phyloP scores from a whole-genome alignment of 331 rosid species.

The Rhamnella rubrinervis region DNA sequence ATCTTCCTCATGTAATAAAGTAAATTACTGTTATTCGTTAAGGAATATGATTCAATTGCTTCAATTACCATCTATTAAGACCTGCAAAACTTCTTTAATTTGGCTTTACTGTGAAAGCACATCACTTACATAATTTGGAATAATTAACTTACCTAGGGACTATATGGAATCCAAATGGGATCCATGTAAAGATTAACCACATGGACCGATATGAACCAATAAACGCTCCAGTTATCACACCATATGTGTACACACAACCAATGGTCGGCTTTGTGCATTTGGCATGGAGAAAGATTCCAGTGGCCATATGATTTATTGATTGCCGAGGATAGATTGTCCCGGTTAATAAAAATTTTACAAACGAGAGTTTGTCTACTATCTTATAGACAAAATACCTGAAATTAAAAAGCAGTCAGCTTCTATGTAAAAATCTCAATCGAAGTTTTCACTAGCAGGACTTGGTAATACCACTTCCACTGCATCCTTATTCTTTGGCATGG shows the following conservation, averaged over 20 bases:
- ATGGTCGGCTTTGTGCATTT: background rate
- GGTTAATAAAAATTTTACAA: too few species aligned
- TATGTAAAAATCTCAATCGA: too few species aligned
- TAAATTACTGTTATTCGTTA: background rate
- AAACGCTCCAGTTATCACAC: background rate
- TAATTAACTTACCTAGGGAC: background rate
- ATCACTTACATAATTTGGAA: background rate
- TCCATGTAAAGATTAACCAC: background rate
- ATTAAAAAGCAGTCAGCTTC: too few species aligned
- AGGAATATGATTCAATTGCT: background rate
- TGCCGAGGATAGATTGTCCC: background rate
- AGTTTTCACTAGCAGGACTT: too few species aligned
- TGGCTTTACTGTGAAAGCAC: background rate
- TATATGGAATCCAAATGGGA: background rate
- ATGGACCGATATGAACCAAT: background rate
- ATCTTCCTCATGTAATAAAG: constrained; percentile 7
- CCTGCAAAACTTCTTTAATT: background rate
- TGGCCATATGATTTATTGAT: background rate
- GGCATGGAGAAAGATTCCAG: background rate
- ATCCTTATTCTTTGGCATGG: too few species aligned
- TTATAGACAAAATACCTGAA: too few species aligned
- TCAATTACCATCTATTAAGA: background rate
- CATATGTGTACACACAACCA: background rate
- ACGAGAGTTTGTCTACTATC: too few species aligned
- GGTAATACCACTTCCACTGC: too few species aligned